Conservation (phyloP, 2,329 filamentous ascomycete species). For the Claviceps sorghi region DNA sequence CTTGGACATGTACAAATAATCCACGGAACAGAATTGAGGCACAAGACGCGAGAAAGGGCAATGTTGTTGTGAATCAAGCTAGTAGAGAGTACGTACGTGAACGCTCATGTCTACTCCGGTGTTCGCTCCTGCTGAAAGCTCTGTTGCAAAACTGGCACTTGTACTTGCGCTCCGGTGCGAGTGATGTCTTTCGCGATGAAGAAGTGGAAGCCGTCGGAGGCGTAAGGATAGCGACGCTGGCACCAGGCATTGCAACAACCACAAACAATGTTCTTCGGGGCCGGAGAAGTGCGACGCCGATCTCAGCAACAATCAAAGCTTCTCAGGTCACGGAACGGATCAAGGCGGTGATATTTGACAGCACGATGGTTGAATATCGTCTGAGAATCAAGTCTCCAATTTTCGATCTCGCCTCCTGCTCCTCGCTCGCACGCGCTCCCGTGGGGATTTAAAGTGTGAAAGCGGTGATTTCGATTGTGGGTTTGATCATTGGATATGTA, state of each 20-base stretch:
- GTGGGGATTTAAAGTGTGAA: conserved; percentile 60
- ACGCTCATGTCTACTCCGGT: conserved; percentile 90
- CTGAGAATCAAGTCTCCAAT: conserved; percentile 17
- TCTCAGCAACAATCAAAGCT: conserved; percentile 7
- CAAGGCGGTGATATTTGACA: conserved; percentile 18
- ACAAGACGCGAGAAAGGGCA: background rate
- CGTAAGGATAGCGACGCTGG: conserved; percentile 49
- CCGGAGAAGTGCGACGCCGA: conserved; percentile 10
- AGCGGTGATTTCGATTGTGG: conserved; percentile 34
- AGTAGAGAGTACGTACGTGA: conserved; percentile 61
- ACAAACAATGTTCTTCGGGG: conserved; percentile 14
- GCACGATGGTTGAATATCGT: conserved; percentile 48
- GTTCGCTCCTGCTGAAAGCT: conserved; percentile 94
- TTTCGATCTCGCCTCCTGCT: conserved; percentile 23
- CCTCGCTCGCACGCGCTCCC: conserved; percentile 50
- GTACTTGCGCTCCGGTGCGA: conserved; percentile 92
- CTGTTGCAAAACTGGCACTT: conserved; percentile 98
- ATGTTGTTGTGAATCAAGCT: background rate
- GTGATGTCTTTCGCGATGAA: conserved; percentile 58
- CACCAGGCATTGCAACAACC: conserved; percentile 50
- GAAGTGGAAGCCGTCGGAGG: conserved; percentile 53
- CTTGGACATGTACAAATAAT: background rate
- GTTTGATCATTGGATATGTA: conserved; percentile 36
- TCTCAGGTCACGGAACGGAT: conserved; percentile 11
- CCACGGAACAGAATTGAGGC: background rate